Evolutionary conservation across 2,329 filamentous ascomycete genomes (phyloP).

Genomic region (Aureobasidium zeae): DNA sequence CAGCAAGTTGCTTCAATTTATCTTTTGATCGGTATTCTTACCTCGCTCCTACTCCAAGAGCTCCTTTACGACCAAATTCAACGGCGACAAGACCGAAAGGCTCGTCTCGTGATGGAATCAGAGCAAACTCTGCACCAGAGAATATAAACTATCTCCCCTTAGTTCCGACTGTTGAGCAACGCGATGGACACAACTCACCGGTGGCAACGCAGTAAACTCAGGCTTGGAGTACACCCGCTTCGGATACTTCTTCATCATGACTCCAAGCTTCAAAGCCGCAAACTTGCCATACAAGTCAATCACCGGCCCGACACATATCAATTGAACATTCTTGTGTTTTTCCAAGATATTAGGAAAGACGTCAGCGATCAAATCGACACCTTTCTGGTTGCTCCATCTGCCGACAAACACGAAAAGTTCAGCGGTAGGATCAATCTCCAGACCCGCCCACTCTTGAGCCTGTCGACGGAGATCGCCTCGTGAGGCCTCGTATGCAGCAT

Average conservation of each 20-base stretch:
- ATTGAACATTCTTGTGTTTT: constrained; percentile 49
- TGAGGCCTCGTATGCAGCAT: constrained; percentile 45
- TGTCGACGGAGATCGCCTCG: constrained; percentile 48
- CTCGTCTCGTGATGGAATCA: constrained; percentile 62
- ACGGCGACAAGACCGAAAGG: constrained; percentile 61
- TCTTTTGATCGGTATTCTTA: background rate
- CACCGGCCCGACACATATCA: constrained; percentile 55
- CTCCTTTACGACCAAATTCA: constrained; percentile 59
- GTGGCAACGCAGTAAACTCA: constrained; percentile 56
- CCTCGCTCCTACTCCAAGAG: constrained; percentile 52
- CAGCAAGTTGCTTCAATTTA: no score
- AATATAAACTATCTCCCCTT: constrained; percentile 44
- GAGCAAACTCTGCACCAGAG: constrained; percentile 56
- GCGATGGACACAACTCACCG: constrained; percentile 20
- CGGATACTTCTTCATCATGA: constrained; percentile 57
- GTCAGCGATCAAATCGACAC: constrained; percentile 60
- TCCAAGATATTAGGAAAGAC: constrained; percentile 56
- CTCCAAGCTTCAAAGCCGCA: constrained; percentile 55
- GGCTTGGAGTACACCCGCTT: constrained; percentile 57
- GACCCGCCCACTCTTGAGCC: constrained; percentile 59
- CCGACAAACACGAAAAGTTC: constrained; percentile 61
- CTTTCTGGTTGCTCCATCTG: constrained; percentile 61
- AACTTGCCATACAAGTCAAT: constrained; percentile 62
- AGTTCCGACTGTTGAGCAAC: background rate
- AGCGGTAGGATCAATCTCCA: constrained; percentile 51